These are phyloP conservation scores for Xerocomus cyaneibrunnescens DNA, from an alignment of 1,284 basidiomycete species.

Conservation along the genomic window DNA sequence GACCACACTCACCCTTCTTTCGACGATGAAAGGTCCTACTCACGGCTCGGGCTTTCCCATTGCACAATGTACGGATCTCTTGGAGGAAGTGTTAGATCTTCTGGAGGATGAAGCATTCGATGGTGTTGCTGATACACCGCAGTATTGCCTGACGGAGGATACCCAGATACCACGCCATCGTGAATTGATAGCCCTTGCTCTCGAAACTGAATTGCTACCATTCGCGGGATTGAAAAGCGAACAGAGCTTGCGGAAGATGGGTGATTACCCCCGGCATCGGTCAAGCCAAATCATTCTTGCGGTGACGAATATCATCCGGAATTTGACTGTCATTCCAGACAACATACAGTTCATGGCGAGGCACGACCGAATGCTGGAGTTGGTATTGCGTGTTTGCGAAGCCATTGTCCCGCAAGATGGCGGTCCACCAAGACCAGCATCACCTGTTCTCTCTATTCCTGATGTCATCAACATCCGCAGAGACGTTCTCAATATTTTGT, in stretches of 20 bases:
- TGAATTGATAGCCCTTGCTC: slow-evolving; percentile 57
- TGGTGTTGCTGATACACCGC: slow-evolving; percentile 45
- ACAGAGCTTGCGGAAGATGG: slow-evolving; percentile 49
- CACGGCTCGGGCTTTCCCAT: slow-evolving; percentile 72
- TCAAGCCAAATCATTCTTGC: slow-evolving; percentile 70
- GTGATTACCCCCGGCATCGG: slow-evolving; percentile 55
- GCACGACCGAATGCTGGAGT: slow-evolving; percentile 62
- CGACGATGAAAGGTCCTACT: slow-evolving; percentile 66
- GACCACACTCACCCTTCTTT: slow-evolving; percentile 86
- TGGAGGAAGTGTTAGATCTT: slow-evolving; percentile 87
- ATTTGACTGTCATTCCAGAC: slow-evolving; percentile 74
- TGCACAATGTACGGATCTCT: slow-evolving; percentile 73
- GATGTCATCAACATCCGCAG: slow-evolving; percentile 77
- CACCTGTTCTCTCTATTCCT: slow-evolving; percentile 59
- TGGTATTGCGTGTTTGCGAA: slow-evolving; percentile 67
- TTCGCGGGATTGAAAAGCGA: slow-evolving; percentile 54
- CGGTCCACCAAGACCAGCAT: slow-evolving; percentile 45
- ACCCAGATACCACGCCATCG: slow-evolving; percentile 57
- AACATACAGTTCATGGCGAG: slow-evolving; percentile 71
- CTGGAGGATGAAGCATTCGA: slow-evolving; percentile 82
- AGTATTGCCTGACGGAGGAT: slow-evolving; percentile 34
- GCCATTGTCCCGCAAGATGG: slow-evolving; percentile 43
- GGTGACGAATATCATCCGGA: slow-evolving; percentile 82
- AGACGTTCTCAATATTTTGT: slow-evolving; percentile 74
- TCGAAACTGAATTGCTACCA: slow-evolving; percentile 55